Base-by-base conservation (phyloP, 192 early-diverging fungal genomes). In the Neocallimastix lanati region DNA sequence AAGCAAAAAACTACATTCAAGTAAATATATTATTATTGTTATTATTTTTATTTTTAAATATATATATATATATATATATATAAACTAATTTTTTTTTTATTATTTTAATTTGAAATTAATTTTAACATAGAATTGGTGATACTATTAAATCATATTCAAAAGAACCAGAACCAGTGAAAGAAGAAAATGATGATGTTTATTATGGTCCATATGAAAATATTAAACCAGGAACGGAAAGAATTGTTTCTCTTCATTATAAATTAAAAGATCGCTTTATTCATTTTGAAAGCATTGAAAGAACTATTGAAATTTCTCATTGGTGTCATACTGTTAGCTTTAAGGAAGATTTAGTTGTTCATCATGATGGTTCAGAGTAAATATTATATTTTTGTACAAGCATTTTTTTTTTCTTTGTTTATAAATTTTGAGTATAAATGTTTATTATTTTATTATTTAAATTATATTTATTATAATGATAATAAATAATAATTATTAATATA, bases 271-370 rank as follows among this genome's bases (percentile, higher is more conserved):
- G 21, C n/a, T 67, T 67, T 21, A 67, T 67, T 67, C 50, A 67
- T n/a, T 67, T 90, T 14, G 89, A 87, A 40, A 82, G 82, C 9
- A 84, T 92, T 29, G 80, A 83, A 13, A 92, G 92, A 79, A 91
- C 94, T 81, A 81, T 97, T 13, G 91, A 93, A 80, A 84, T 98
- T 76, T 94, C 93, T 82, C 95, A 96, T 81, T 93, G 93, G 92
- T 91, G 89, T 29, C 87, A 88, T 76, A 93, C 93, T 81, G 83
- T 97, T 78, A 90, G 89, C 21, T 89, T 98, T 25, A 90, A 92
- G 78, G 98, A 99, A 80, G 90, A 93, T 81, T 94, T 86, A 77
- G 85, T 87, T 82, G 81, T 95, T 80, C 86, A 91, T 82, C 90
- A 94, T 79, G 86, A 88, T 33, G 95, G 95, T 33, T 92, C 95